Percentiles rank a stretch among this genome's conserved stretches.
Conservation (phyloP, 257 asterid genomes). For the Datura wrightii region DNA sequence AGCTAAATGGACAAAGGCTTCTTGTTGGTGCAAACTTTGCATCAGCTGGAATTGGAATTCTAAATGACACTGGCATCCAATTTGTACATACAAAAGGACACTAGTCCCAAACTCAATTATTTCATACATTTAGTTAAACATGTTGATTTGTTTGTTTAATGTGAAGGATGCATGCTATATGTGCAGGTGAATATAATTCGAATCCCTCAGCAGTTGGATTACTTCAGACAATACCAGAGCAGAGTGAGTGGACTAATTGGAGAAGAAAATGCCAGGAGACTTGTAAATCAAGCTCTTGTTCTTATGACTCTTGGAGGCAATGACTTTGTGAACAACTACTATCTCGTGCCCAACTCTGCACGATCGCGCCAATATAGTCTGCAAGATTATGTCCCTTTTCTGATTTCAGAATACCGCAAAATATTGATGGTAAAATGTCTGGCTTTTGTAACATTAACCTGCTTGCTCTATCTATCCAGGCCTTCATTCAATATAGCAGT, state of each 20-base stretch:
- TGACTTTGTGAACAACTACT: constrained; percentile 89
- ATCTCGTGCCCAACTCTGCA: constrained; percentile 66
- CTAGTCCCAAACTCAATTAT: neutral
- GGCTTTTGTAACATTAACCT: too few species aligned
- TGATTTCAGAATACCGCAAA: constrained; percentile 77
- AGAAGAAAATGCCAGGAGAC: constrained; percentile 43
- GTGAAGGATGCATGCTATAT: neutral
- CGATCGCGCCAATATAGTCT: constrained; percentile 70
- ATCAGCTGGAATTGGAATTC: constrained; percentile 85
- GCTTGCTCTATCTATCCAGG: neutral
- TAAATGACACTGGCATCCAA: constrained; percentile 84
- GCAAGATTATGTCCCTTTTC: constrained; percentile 58
- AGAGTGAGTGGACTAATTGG: constrained; percentile 66
- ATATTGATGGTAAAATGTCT: constrained; percentile 54
- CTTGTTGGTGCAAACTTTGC: constrained; percentile 82
- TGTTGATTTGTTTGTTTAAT: neutral
- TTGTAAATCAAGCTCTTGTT: constrained; percentile 66
- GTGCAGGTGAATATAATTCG: constrained; percentile 76
- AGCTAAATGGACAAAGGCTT: constrained; percentile 59
- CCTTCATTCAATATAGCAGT: neutral
- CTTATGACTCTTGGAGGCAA: constrained; percentile 88
- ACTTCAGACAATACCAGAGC: constrained; percentile 65
- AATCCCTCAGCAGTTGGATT: constrained; percentile 59
- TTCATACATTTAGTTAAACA: neutral
- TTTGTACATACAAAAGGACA: constrained; percentile 54